These are phyloP conservation scores for Aotearoamyces nothofagi DNA, from an alignment of 2,329 filamentous ascomycete genomes.

Conservation along the genomic window DNA sequence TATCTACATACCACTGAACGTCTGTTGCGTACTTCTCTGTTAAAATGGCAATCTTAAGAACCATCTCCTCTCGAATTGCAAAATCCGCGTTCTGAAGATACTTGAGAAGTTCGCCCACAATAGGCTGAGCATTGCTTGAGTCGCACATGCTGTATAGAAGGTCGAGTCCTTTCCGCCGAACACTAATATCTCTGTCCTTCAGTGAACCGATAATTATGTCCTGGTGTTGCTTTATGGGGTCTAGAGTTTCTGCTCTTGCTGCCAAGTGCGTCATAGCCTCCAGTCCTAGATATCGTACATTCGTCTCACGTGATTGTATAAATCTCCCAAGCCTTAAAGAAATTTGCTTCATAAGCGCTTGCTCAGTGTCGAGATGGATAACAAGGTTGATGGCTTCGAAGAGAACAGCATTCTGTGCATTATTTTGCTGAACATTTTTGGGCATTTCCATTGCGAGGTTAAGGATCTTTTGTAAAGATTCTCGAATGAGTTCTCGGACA, in stretches of 20 bases:
- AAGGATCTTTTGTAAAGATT: constrained; percentile 81
- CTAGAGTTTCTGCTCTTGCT: constrained; percentile 80
- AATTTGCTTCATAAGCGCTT: constrained; percentile 89
- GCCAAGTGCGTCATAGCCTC: constrained; percentile 98
- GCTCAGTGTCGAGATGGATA: constrained; percentile 92
- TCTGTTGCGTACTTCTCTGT: constrained; percentile 98
- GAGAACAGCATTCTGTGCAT: constrained; percentile 92
- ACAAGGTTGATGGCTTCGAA: constrained; percentile 98
- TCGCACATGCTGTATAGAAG: constrained; percentile 99
- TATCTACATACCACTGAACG: constrained; percentile 98
- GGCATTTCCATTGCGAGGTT: constrained; percentile 84
- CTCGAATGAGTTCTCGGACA: constrained; percentile 78
- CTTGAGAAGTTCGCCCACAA: constrained; percentile 84
- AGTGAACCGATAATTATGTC: constrained; percentile 89
- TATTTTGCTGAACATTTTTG: constrained; percentile 99
- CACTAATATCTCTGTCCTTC: constrained; percentile 92
- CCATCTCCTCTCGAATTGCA: constrained; percentile 97
- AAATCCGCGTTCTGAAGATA: constrained; percentile 96
- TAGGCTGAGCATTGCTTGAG: constrained; percentile 79
- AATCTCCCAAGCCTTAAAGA: constrained; percentile 84
- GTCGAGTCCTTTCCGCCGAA: constrained; percentile 88
- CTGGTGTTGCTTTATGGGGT: constrained; percentile 96
- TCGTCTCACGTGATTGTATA: constrained; percentile 92
- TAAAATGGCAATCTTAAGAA: constrained; percentile 93
- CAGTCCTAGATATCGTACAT: constrained; percentile 86